phyloP scores from a whole-genome alignment of 345 rosid genomes.

The Barbarea vulgaris region DNA sequence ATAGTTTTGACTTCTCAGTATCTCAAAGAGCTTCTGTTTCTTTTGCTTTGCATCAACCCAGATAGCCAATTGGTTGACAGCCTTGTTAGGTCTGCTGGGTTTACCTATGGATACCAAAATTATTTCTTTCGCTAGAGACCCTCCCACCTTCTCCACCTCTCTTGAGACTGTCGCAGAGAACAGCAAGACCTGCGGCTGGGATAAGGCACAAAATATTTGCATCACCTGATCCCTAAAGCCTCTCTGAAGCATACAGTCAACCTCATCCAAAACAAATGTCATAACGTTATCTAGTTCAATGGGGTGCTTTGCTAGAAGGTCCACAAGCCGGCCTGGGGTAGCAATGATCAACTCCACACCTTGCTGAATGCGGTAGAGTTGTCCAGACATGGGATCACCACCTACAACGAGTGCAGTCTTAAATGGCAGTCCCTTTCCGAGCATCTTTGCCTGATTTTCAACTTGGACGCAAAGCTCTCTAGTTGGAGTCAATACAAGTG shows the following conservation, averaged over 20 bases:
- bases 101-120: conserved; percentile 58
- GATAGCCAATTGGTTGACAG: conserved; percentile 77
- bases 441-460: conserved; percentile 87
- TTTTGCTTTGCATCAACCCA: conserved; percentile 94
- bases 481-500: conserved; percentile 79
- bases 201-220: conserved; percentile 77
- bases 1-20: conserved; percentile 74
- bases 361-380: conserved; percentile 73
- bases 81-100: conserved; percentile 64
- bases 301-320: conserved; percentile 70
- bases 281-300: conserved; percentile 52
- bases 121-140: conserved; percentile 54
- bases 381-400: conserved; percentile 81
- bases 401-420: conserved; percentile 95
- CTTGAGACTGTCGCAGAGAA: conserved; percentile 80
- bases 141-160: conserved; percentile 71
- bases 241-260: conserved; percentile 90
- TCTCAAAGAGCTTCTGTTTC: conserved; percentile 92
- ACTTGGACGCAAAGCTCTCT: conserved; percentile 91
- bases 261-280: conserved; percentile 81
- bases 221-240: conserved; percentile 90
- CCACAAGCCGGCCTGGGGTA: conserved; percentile 92
- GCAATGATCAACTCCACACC: conserved; percentile 86
- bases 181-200: conserved; percentile 78
- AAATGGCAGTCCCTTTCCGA: conserved; percentile 90